Percentiles rank a stretch among this genome's conserved stretches.
phyloP scores from a whole-genome alignment of 495 filamentous ascomycete species.

The Podospora comata region DNA sequence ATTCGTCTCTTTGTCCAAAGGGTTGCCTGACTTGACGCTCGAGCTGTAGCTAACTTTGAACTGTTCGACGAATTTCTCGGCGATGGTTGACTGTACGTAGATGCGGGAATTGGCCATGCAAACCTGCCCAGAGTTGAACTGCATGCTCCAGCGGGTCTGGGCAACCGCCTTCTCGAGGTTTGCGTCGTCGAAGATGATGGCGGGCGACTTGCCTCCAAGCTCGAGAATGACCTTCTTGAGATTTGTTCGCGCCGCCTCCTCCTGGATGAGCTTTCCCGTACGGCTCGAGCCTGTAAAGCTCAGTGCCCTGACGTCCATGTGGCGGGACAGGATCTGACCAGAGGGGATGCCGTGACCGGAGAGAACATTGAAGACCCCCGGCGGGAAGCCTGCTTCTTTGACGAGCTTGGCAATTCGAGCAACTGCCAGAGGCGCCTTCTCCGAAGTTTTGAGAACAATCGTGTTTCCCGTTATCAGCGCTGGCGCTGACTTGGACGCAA shows the following conservation, averaged over 20 bases:
- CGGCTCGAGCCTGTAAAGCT: conserved; percentile 55
- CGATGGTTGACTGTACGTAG: conserved; percentile 61
- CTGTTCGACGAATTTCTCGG: conserved; percentile 55
- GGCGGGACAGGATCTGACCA: conserved; percentile 51
- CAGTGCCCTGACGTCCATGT: conserved; percentile 52
- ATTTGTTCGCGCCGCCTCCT: conserved; percentile 41
- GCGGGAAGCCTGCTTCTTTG: conserved; percentile 54
- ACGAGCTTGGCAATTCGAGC: conserved; percentile 49
- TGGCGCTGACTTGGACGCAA: conserved; percentile 84
- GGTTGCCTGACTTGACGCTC: conserved; percentile 57
- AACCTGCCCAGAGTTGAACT: conserved; percentile 70
- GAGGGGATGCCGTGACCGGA: conserved; percentile 52
- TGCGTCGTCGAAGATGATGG: conserved; percentile 67
- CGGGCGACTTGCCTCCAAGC: conserved; percentile 74
- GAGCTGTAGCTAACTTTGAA: conserved; percentile 55
- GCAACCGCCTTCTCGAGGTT: conserved; percentile 67
- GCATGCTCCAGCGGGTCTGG: conserved; percentile 67
- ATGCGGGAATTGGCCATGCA: conserved; percentile 77
- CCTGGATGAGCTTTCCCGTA: conserved; percentile 45
- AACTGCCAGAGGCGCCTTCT: conserved; percentile 84
- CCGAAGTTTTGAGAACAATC: conserved; percentile 80
- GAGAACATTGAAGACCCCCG: conserved; percentile 57
- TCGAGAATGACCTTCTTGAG: conserved; percentile 81
- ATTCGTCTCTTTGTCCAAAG: conserved; percentile 59
- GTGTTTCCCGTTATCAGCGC: conserved; percentile 86